Percentiles rank a stretch among this genome's conserved stretches.
These are phyloP conservation scores for Microbotryum scabiosae DNA, from an alignment of 1,284 basidiomycete genomes.

Conservation along the genomic window DNA sequence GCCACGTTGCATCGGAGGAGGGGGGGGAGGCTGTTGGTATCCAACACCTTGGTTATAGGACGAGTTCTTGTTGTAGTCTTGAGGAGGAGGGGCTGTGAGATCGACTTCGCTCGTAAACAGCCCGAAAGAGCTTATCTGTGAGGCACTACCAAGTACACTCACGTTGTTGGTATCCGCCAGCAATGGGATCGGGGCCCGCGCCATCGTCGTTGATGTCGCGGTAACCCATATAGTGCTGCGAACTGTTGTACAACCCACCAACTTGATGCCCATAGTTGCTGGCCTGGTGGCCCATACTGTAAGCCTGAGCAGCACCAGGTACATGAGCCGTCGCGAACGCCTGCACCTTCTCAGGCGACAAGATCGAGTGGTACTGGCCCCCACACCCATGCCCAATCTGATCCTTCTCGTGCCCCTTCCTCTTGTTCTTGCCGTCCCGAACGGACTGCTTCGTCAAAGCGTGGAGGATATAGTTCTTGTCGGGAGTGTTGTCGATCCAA, in stretches of 20 bases:
- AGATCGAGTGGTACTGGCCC: slow-evolving; percentile 25
- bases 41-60: no score
- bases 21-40: no score
- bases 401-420: slow-evolving; percentile 32
- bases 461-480: slow-evolving; percentile 34
- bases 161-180: no score
- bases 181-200: no score
- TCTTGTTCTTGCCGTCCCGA: slow-evolving; percentile 34
- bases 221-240: slow-evolving; percentile 2
- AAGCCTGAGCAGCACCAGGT: slow-evolving; percentile 16
- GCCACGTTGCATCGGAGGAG: no score
- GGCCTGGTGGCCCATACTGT: background rate
- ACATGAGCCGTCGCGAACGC: slow-evolving; percentile 24
- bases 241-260: slow-evolving; percentile 7
- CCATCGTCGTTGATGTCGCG: no score
- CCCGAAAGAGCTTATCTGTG: no score
- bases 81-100: no score
- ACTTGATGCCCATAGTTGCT: slow-evolving; percentile 17
- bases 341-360: slow-evolving; percentile 23
- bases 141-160: no score
- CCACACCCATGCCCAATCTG: slow-evolving; percentile 28
- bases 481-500: slow-evolving; percentile 48
- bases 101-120: no score
- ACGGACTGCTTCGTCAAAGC: slow-evolving; percentile 36
- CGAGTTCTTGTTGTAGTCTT: no score